Percentiles rank a stretch among this genome's conserved stretches.
Conservation (phyloP, 1,284 basidiomycete genomes). For the Rhodotorula sp. region DNA sequence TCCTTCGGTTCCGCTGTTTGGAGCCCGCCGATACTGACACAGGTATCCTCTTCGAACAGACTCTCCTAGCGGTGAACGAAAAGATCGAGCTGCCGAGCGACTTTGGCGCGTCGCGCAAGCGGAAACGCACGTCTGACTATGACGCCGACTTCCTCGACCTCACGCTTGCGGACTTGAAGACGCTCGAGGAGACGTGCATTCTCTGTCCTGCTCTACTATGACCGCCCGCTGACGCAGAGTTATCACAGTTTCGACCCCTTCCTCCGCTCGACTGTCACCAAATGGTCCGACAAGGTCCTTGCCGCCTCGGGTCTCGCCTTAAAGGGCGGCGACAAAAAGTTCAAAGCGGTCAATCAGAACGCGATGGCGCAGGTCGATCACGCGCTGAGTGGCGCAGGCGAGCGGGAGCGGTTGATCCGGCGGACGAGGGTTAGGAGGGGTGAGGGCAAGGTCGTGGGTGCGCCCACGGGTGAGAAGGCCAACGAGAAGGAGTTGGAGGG, state of each 20-base stretch:
- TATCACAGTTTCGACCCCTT: slow-evolving; percentile 46
- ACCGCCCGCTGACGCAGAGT: neutral
- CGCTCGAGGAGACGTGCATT: slow-evolving; percentile 59
- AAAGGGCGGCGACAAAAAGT: slow-evolving; percentile 49
- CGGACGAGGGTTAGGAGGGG: slow-evolving; percentile 48
- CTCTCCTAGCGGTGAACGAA: slow-evolving; percentile 10
- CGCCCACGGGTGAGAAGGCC: slow-evolving; percentile 45
- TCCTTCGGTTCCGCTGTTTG: neutral
- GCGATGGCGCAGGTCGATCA: slow-evolving; percentile 72
- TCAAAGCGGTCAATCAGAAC: slow-evolving; percentile 65
- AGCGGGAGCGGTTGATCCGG: slow-evolving; percentile 43
- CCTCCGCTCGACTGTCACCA: slow-evolving; percentile 71
- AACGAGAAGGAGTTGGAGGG: slow-evolving; percentile 36
- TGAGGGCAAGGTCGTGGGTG: neutral
- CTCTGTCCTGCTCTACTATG: too few species aligned
- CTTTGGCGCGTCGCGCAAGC: slow-evolving; percentile 32
- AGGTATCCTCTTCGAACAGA: neutral
- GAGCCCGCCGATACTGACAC: neutral
- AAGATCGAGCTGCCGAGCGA: slow-evolving; percentile 15
- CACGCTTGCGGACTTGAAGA: slow-evolving; percentile 54
- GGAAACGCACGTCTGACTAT: slow-evolving; percentile 46
- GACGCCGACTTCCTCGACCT: slow-evolving; percentile 42
- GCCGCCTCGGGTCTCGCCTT: slow-evolving; percentile 64
- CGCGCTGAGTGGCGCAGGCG: slow-evolving; percentile 55
- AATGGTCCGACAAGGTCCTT: slow-evolving; percentile 92